These are phyloP conservation scores for Trichoderma erinaceum DNA, from an alignment of 495 filamentous ascomycete genomes.

Conservation along the genomic window DNA sequence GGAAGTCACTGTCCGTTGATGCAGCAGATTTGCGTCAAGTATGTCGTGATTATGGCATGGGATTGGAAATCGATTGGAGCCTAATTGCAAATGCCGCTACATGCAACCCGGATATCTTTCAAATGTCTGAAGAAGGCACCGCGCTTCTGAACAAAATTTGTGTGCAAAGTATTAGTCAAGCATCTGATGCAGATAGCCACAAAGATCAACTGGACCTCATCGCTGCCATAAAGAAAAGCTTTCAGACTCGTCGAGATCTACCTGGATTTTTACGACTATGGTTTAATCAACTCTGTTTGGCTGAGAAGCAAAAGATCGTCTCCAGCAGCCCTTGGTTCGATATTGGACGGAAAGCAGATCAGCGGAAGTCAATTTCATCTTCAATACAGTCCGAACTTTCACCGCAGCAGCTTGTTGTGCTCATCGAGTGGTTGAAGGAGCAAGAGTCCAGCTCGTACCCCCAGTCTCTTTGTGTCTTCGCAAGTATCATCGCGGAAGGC, in stretches of 20 bases:
- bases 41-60: constrained; percentile 36
- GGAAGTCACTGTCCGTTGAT: constrained; percentile 21
- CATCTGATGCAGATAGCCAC: constrained; percentile 4
- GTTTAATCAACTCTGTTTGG: constrained; percentile 45
- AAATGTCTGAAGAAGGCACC: constrained; percentile 34
- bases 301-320: constrained; percentile 31
- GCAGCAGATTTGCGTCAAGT: constrained; percentile 32
- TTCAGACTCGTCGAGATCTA: constrained; percentile 53
- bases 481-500: constrained; percentile 1
- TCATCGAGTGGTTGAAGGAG: not conserved
- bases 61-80: constrained; percentile 50
- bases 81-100: constrained; percentile 55
- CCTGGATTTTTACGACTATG: constrained; percentile 52
- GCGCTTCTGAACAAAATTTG: constrained; percentile 33
- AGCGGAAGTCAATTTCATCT: not conserved
- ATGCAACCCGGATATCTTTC: constrained; percentile 64
- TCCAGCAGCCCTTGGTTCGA: constrained; percentile 3
- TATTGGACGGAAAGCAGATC: not conserved
- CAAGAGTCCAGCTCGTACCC: constrained; percentile 6
- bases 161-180: constrained; percentile 23
- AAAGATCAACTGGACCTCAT: constrained; percentile 27
- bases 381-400: constrained; percentile 3
- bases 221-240: constrained; percentile 55
- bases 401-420: not conserved
- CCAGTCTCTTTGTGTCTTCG: constrained; percentile 7